Evolutionary conservation across 176 grass and related monocot species (phyloP), one percentile per base, ranked within the genome.

Genomic region (Oryza longistaminata): DNA sequence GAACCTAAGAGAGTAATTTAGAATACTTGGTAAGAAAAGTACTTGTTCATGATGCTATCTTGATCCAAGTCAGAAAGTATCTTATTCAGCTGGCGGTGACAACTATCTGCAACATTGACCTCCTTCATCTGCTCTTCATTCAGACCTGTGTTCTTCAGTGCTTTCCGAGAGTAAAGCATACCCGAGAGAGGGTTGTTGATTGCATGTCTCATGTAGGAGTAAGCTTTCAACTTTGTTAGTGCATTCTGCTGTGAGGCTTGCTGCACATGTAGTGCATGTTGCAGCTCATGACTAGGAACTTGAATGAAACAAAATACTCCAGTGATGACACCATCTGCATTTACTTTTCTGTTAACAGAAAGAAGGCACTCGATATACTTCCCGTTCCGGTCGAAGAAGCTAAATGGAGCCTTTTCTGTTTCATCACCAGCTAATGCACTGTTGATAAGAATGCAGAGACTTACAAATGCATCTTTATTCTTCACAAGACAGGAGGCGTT

Each of bases 251-350:
- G 89, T 1, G 86, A 92, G 37, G 92, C 76, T 81, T 98, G 89
- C 85, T 98, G 89, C 78, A 98, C 85, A 25, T 98, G 87, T 40
- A 98, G 78, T 39, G 85, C 70, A 35, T 93, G 93, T 74, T 95
- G 93, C 77, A 98, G 83, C 73, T 98, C 89, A 71, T 90, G 89
- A 88, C 93, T 98, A 76, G 89, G 86, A 84, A 93, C 82, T 65
- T 98, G 96, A 58, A 98, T 82, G 84, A 98, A 98, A 82, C 96
- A 95, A 74, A 98, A 98, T 13, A 93, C 86, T 71, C 96, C 96
- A 29, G 87, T 92, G 43, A 95, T 70, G 16, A 88, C 34, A 24
- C 89, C 91, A 37, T 87, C 88, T 61, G 27, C 85, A 40, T 92
- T 90, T 46, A 85, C 64, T 86, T 93, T 98, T 80, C 90, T 98